Conservation (phyloP, 768 basidiomycete genomes). For the Suillus paluster region DNA sequence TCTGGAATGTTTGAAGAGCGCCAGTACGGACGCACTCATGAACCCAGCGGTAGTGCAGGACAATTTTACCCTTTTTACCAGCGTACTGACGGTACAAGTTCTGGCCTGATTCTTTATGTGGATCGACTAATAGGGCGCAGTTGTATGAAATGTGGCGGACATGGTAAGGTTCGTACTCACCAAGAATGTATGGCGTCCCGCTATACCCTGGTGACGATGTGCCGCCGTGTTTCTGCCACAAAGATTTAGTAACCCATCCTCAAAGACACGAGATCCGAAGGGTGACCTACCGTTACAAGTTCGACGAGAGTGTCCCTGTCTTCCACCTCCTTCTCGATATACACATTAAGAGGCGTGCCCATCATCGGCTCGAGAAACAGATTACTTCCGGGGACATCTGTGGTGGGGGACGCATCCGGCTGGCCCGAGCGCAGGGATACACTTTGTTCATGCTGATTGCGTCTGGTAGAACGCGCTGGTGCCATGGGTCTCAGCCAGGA, state of each 20-base stretch:
- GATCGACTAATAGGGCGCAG: slow-evolving; percentile 60
- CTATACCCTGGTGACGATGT: slow-evolving; percentile 76
- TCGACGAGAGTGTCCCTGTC: slow-evolving; percentile 68
- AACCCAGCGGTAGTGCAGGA: slow-evolving; percentile 77
- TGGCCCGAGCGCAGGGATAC: slow-evolving; percentile 29
- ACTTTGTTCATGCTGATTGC: slow-evolving; percentile 46
- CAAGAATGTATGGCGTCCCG: slow-evolving; percentile 78
- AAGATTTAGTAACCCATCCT: slow-evolving; percentile 6
- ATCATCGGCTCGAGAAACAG: slow-evolving; percentile 86
- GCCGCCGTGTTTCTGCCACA: slow-evolving; percentile 74
- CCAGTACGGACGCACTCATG: slow-evolving; percentile 74
- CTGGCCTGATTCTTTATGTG: slow-evolving; percentile 78
- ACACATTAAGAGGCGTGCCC: slow-evolving; percentile 74
- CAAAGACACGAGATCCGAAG: slow-evolving; percentile 9
- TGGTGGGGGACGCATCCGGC: slow-evolving; percentile 42
- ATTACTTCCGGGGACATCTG: slow-evolving; percentile 18
- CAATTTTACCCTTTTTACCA: slow-evolving; percentile 78
- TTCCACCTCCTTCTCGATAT: slow-evolving; percentile 80
- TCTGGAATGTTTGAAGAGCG: slow-evolving; percentile 73
- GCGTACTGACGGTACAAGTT: slow-evolving; percentile 80
- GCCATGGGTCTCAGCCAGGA: slow-evolving; percentile 72
- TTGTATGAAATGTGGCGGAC: neutral
- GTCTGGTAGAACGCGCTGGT: slow-evolving; percentile 70
- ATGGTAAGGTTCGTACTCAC: slow-evolving; percentile 44
- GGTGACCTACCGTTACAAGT: slow-evolving; percentile 63